phyloP scores from a whole-genome alignment of 2,329 filamentous ascomycete species.

The Scolecobasidium constrictum region DNA sequence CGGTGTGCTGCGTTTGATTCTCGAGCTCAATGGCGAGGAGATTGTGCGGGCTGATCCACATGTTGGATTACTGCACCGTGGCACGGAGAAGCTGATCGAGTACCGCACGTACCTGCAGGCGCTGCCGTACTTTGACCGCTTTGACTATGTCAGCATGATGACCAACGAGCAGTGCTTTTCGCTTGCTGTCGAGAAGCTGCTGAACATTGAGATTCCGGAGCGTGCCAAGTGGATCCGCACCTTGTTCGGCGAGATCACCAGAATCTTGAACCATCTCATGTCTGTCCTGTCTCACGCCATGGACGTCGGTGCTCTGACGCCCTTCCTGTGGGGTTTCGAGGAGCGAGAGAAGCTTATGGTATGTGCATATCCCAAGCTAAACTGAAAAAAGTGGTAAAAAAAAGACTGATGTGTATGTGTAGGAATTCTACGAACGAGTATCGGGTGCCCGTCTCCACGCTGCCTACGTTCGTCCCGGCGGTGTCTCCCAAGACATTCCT shows the following conservation, averaged over 20 bases:
- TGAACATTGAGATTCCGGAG: slow-evolving; percentile 92
- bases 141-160: slow-evolving; percentile 99
- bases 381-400: too few relatives aligned
- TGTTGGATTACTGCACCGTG: slow-evolving; percentile 89
- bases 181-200: slow-evolving; percentile 90
- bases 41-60: slow-evolving; percentile 95
- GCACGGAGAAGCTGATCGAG: slow-evolving; percentile 99
- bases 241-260: slow-evolving; percentile 88
- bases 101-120: slow-evolving; percentile 99
- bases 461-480: slow-evolving; percentile 91
- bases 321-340: slow-evolving; percentile 98
- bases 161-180: slow-evolving; percentile 98
- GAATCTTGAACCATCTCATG: slow-evolving; percentile 95
- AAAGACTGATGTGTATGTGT: too few relatives aligned
- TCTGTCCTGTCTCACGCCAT: slow-evolving; percentile 93
- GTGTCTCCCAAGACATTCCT: slow-evolving; percentile 91
- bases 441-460: slow-evolving; percentile 95
- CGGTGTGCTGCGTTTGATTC: slow-evolving; percentile 92
- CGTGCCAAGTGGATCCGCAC: slow-evolving; percentile 96
- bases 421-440: slow-evolving; percentile 99
- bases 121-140: slow-evolving; percentile 93
- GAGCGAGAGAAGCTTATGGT: slow-evolving; percentile 99
- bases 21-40: slow-evolving; percentile 95
- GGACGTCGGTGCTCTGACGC: slow-evolving; percentile 96
- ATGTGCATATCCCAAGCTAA: too few relatives aligned